Evolutionary conservation across 257 asterid species (phyloP), one percentile per base, ranked within the genome.

Genomic region (Thymus quinquecostatus): DNA sequence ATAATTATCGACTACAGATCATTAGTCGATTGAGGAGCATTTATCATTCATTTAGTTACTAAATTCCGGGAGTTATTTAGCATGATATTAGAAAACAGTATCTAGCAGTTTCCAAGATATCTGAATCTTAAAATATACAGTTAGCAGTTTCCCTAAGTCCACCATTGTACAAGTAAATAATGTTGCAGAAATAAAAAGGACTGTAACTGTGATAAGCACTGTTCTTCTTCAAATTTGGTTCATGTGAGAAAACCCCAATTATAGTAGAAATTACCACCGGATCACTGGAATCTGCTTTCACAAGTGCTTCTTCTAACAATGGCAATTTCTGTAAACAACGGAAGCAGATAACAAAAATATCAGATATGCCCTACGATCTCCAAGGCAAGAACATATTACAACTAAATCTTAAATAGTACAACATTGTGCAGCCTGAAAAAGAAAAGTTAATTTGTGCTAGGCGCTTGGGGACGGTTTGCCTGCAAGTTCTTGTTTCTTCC

Each of bases 141-240:
- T 43, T 29, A 48, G 40, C 21, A 49, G 43, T 72, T 64, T 30
- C 50, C 60, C 6, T 0, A 70, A 62, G 34, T 33, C 66, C 61
- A 40, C 14, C n/a, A 50, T n/a, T 59, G 57, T 43, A 34, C 30
- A 27, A 9, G 6, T 44, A 5, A 6, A 67, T 40, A 32, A 54
- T 41, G 61, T 36, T 59, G 63, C 10, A 7, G 10, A 60, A 21
- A 44, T 27, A 1, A 64, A 6, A 62, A 32, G 49, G 44, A 48
- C 73, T 73, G 77, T 74, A 94, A 98, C 86, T 82, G 87, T 64
- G 84, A 78, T 77, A 88, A 29, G 86, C 83, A 56, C 97, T 88
- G 43, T 74, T 78, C 79, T 65, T 74, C 67, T 89, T 89, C 87
- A 88, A 77, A 70, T 65, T 75, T 70, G 99, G 98, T 40, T 28